phyloP scores from a whole-genome alignment of 176 grass and related monocot species.

The Themeda triandra region DNA sequence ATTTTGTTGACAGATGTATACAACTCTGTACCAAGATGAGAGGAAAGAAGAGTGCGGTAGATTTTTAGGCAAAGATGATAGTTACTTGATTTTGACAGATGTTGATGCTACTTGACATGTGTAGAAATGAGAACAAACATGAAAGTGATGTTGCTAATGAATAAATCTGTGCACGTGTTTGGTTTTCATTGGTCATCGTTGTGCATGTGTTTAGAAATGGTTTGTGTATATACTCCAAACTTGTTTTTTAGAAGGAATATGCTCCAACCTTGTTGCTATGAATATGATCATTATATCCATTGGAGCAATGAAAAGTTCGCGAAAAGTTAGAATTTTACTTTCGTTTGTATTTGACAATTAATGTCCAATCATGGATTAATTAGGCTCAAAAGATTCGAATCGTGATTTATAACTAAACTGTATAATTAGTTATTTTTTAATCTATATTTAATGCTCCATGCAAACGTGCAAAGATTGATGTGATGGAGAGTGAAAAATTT shows the following conservation, averaged over 20 bases:
- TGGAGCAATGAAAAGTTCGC: not conserved
- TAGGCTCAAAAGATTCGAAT: too few species aligned
- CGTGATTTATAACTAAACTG: too few species aligned
- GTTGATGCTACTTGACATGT: not conserved
- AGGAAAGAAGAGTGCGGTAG: constrained; percentile 1
- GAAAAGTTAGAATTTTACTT: too few species aligned
- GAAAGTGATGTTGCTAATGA: not conserved
- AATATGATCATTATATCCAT: not conserved
- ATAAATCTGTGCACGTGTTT: not conserved
- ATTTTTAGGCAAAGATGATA: not conserved
- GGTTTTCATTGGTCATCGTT: not conserved
- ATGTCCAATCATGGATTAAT: too few species aligned
- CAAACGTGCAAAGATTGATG: too few species aligned
- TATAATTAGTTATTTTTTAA: too few species aligned
- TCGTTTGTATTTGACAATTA: too few species aligned
- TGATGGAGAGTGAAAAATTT: too few species aligned
- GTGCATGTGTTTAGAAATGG: not conserved
- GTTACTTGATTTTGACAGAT: not conserved
- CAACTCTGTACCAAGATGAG: constrained; percentile 12
- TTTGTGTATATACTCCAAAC: not conserved
- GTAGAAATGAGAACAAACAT: not conserved
- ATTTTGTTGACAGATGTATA: constrained; percentile 26
- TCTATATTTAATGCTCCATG: too few species aligned
- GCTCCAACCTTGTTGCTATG: not conserved
- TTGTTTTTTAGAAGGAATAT: too few species aligned